Evolutionary conservation across 495 filamentous ascomycete genomes (phyloP), one percentile per base, ranked within the genome.

Genomic region (Penicillium bialowiezense): DNA sequence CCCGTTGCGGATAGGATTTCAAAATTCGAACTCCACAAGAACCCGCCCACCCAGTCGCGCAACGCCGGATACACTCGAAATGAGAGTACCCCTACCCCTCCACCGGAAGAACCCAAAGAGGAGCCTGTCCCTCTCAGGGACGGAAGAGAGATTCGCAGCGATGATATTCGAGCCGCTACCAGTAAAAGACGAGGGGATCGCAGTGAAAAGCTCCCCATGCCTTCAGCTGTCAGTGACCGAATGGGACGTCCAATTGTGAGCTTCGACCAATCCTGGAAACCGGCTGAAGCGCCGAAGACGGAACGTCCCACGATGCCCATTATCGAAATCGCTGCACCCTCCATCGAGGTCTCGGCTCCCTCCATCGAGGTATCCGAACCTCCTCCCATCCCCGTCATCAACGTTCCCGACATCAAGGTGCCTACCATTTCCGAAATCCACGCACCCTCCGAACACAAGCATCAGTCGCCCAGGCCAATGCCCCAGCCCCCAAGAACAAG

Each of bases 201-300:
- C 57, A 96, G 91, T 60, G 69, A 85, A 41, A 92, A 87, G 56
- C 70, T 96, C 24, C 91, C 91, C 4, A 90, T 83, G 59, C 91
- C 91, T 56, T 87, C 87, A 23, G 80, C 88, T 33, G 89, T 96
- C 63, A 93, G 88, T 70, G 84, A 95, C 68, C 84, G 76, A 52
- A 82, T 86, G 44, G 88, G 89, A 44, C 81, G 91, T 58, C 91
- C 90, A 42, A 96, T 96, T 67, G 89, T 96, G 72, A 96, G 91
- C 77, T 96, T 96, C 74, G 81, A 91, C 64, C 75, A 73, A 55
- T 74, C 84, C 66, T 93, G 88, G 90, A 87, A 84, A 70, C 81
- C 88, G 46, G 74, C 41, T 7, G 65, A 70, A n/a, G 50, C 49
- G 51, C 67, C 40, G 19, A 64, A 54, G 44, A 56, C 39, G 38